These are phyloP conservation scores for Ensete ventricosum DNA, from an alignment of 176 grass and related monocot genomes.

Conservation along the genomic window DNA sequence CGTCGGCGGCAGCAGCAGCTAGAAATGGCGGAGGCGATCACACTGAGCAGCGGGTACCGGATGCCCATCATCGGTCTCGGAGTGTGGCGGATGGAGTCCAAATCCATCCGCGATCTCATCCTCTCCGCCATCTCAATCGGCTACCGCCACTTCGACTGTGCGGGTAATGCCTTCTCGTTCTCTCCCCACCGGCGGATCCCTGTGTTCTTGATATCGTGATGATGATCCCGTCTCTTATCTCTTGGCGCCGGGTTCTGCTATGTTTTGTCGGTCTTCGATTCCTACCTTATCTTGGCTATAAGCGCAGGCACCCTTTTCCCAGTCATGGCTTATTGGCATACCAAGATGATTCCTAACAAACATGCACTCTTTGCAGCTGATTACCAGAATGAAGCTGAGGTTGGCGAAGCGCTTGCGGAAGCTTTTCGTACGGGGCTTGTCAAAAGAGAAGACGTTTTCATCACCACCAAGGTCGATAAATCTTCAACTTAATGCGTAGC, in stretches of 20 bases:
- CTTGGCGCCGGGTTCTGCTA: not conserved
- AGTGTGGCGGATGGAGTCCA: conserved; percentile 79
- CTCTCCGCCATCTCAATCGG: conserved; percentile 73
- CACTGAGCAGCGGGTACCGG: conserved; percentile 56
- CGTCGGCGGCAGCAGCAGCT: not conserved
- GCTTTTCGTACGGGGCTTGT: conserved; percentile 61
- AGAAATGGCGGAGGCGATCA: conserved; percentile 32
- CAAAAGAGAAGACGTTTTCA: conserved; percentile 85
- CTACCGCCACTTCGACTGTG: conserved; percentile 94
- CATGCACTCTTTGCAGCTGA: conserved; percentile 34
- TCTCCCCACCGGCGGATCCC: not conserved
- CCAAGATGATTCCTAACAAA: not conserved
- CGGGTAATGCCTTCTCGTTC: conserved; percentile 33
- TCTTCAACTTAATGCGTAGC: not conserved
- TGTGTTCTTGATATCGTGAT: not conserved
- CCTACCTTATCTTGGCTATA: not conserved
- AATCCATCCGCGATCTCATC: conserved; percentile 64
- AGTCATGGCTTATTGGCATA: not conserved
- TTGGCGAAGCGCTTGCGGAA: conserved; percentile 72
- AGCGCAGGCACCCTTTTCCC: not conserved
- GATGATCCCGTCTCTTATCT: not conserved
- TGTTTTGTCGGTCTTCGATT: not conserved
- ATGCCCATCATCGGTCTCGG: conserved; percentile 84
- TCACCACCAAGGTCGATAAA: conserved; percentile 70
- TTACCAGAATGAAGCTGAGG: conserved; percentile 85